Percentiles rank a stretch among this genome's conserved stretches.
Conservation (phyloP, 768 basidiomycete genomes). For the Boletus eberwhitei region DNA sequence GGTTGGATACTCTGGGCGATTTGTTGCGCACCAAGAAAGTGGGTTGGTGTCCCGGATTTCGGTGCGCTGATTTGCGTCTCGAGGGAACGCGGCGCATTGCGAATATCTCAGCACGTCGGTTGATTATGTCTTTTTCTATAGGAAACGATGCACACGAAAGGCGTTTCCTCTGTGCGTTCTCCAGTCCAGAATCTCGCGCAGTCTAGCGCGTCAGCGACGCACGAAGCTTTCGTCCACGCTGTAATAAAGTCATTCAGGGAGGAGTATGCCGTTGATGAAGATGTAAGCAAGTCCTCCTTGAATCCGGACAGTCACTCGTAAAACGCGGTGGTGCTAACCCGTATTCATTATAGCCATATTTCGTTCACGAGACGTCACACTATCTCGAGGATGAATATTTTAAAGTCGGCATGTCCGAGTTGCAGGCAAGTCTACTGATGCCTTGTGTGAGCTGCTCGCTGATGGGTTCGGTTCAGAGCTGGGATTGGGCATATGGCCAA, state of each 20-base stretch:
- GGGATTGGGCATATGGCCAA: constrained; percentile 93
- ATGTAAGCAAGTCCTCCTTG: constrained; percentile 23
- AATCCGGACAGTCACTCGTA: not conserved
- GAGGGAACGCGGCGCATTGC: not conserved
- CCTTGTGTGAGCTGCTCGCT: not conserved
- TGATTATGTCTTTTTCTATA: constrained; percentile 28
- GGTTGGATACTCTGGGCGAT: constrained; percentile 67
- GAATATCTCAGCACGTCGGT: not conserved
- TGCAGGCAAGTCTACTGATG: constrained; percentile 48
- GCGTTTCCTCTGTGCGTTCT: constrained; percentile 88
- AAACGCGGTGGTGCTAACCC: not conserved
- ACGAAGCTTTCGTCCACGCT: constrained; percentile 68
- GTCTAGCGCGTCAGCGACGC: constrained; percentile 49
- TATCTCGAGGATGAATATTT: constrained; percentile 56
- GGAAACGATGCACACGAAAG: constrained; percentile 79
- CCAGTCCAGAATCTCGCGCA: constrained; percentile 82
- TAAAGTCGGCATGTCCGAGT: constrained; percentile 63
- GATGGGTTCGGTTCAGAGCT: constrained; percentile 50
- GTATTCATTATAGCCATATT: constrained; percentile 32
- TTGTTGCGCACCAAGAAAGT: constrained; percentile 69
- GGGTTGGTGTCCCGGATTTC: constrained; percentile 10
- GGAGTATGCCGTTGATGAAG: constrained; percentile 45
- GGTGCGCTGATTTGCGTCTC: not conserved
- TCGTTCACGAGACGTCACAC: constrained; percentile 46
- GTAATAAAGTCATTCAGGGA: constrained; percentile 65